Conservation (phyloP, 1,284 basidiomycete species). For the Ceratorhiza oryzae-sativae region DNA sequence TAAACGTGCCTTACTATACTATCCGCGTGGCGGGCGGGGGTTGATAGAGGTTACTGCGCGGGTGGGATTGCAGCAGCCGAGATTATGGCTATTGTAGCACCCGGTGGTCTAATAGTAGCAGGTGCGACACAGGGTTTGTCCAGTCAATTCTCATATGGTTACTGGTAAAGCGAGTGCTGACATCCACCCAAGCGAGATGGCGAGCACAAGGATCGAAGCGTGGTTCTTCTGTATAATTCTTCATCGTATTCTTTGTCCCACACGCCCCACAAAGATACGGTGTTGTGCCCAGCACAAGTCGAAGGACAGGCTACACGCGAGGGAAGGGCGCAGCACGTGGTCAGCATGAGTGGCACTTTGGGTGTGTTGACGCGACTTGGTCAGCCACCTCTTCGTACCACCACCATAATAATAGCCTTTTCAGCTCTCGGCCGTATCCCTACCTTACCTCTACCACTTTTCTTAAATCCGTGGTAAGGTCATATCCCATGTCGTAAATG, state of each 20-base stretch:
- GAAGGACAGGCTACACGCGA: slow-evolving; percentile 27
- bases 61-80: slow-evolving; percentile 8
- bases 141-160: slow-evolving; percentile 19
- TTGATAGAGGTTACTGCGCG: not conserved
- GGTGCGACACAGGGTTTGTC: slow-evolving; percentile 7
- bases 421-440: slow-evolving; percentile 5
- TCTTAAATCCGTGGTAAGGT: slow-evolving; percentile 4
- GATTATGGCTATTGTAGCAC: not conserved
- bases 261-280: not conserved
- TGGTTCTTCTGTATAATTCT: slow-evolving; percentile 11
- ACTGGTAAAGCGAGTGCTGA: slow-evolving; percentile 23
- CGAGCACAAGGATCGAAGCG: slow-evolving; percentile 34
- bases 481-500: not conserved
- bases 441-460: not conserved
- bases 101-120: not conserved
- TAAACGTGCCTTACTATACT: too few relatives aligned
- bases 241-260: not conserved
- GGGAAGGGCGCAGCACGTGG: slow-evolving; percentile 35
- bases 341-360: slow-evolving; percentile 19
- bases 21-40: slow-evolving; percentile 3
- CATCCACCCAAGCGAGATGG: slow-evolving; percentile 1
- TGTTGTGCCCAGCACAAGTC: slow-evolving; percentile 31
- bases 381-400: slow-evolving; percentile 37
- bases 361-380: slow-evolving; percentile 33
- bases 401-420: slow-evolving; percentile 40